Conservation (phyloP, 2,329 filamentous ascomycete genomes). For the Pezicula carpinea region DNA sequence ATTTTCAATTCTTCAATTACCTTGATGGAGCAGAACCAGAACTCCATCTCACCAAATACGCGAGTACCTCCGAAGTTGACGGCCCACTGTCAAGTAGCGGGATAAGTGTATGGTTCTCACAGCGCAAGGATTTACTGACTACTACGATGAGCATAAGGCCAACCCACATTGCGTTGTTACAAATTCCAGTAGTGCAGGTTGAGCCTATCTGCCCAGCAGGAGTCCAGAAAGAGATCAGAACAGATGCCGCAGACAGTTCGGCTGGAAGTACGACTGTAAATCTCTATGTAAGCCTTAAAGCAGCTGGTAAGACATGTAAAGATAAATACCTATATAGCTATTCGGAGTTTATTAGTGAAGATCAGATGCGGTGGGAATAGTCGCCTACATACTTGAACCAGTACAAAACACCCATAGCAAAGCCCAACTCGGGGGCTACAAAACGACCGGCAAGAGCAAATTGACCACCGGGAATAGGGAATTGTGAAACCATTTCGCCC, state of each 20-base stretch:
- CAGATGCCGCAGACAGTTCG: conserved; percentile 51
- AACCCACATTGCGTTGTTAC: conserved; percentile 53
- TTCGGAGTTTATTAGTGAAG: background rate
- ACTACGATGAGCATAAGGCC: conserved; percentile 48
- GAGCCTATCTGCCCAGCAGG: conserved; percentile 31
- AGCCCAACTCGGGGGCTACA: conserved; percentile 33
- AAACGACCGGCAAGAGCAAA: conserved; percentile 44
- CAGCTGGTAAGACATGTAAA: background rate
- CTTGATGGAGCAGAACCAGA: conserved; percentile 58
- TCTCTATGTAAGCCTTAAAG: background rate
- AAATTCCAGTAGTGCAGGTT: conserved; percentile 12
- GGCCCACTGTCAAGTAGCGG: conserved; percentile 33
- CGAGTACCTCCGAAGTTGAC: background rate
- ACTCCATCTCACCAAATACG: conserved; percentile 50
- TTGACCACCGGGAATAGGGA: conserved; percentile 33
- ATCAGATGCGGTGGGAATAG: background rate
- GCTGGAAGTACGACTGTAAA: conserved; percentile 44
- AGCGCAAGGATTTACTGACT: conserved; percentile 28
- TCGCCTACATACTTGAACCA: conserved; percentile 40
- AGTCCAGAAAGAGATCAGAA: conserved; percentile 58
- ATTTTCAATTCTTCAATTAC: conserved; percentile 24
- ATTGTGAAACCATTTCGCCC: conserved; percentile 50
- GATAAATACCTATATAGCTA: background rate
- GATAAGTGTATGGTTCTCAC: conserved; percentile 52
- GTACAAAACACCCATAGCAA: conserved; percentile 16